Conservation (phyloP, 768 basidiomycete species). For the Hericium erinaceus region DNA sequence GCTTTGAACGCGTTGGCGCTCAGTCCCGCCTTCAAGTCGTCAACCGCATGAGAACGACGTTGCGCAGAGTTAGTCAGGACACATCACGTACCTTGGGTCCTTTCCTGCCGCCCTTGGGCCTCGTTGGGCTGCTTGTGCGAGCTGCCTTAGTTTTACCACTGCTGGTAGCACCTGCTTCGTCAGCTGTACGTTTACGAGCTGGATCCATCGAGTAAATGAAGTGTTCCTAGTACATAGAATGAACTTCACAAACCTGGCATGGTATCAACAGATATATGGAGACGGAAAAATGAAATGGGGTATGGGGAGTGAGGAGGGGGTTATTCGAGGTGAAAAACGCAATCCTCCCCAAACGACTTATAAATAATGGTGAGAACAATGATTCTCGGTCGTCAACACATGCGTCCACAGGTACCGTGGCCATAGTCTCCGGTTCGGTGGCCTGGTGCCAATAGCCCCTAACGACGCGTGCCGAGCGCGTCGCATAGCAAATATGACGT, state of each 20-base stretch:
- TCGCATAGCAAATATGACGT: neutral
- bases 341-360: neutral
- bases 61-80: neutral
- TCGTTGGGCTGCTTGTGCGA: constrained; percentile 20
- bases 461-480: neutral
- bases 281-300: neutral
- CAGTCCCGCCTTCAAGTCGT: constrained; percentile 14
- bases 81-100: constrained; percentile 34
- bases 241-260: neutral
- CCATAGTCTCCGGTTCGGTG: neutral
- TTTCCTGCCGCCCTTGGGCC: constrained; percentile 28
- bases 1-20: constrained; percentile 46
- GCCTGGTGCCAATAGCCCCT: neutral
- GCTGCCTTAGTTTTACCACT: constrained; percentile 14
- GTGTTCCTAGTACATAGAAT: neutral
- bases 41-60: neutral
- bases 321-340: neutral
- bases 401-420: too few relatives aligned
- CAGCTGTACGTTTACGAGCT: constrained; percentile 40
- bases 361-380: neutral
- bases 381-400: neutral
- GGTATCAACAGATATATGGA: neutral
- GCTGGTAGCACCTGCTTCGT: constrained; percentile 28
- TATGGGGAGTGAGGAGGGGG: neutral
- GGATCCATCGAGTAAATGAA: neutral